These are phyloP conservation scores for Acer campestre DNA, from an alignment of 345 rosid species.

Conservation along the genomic window DNA sequence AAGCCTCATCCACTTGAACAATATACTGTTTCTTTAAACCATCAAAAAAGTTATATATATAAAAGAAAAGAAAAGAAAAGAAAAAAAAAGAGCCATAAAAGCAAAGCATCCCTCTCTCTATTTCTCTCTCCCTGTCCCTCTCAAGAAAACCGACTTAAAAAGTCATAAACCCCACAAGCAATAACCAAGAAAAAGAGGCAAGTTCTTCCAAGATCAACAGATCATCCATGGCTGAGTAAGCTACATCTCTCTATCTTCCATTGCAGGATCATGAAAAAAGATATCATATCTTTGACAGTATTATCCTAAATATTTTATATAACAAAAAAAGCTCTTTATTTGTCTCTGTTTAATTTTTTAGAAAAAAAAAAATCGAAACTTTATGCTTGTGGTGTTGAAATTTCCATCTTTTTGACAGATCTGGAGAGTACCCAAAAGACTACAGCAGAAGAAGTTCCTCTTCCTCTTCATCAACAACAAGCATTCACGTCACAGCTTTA, in stretches of 20 bases:
- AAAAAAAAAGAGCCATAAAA: background rate
- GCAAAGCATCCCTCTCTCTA: constrained; percentile 20
- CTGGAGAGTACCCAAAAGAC: constrained; percentile 52
- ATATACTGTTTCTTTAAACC: background rate
- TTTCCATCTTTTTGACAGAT: constrained; percentile 38
- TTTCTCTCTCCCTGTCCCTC: background rate
- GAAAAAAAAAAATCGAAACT: too few relatives aligned
- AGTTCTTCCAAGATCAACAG: background rate
- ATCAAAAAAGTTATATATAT: background rate
- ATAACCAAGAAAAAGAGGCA: background rate
- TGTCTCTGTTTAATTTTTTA: background rate
- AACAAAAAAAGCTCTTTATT: background rate
- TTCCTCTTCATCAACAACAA: constrained; percentile 57
- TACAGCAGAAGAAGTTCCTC: constrained; percentile 33
- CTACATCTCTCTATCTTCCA: constrained; percentile 5
- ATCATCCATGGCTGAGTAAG: constrained; percentile 46
- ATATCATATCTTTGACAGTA: too few relatives aligned
- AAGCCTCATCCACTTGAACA: background rate
- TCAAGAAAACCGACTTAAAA: constrained; percentile 2
- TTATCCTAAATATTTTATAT: too few relatives aligned
- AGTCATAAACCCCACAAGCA: background rate
- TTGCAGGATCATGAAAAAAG: too few relatives aligned
- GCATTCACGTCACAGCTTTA: constrained; percentile 93
- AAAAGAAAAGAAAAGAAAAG: too few relatives aligned
- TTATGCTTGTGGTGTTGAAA: background rate